Conservation (phyloP, 768 basidiomycete species). For the Hericium coralloides region DNA sequence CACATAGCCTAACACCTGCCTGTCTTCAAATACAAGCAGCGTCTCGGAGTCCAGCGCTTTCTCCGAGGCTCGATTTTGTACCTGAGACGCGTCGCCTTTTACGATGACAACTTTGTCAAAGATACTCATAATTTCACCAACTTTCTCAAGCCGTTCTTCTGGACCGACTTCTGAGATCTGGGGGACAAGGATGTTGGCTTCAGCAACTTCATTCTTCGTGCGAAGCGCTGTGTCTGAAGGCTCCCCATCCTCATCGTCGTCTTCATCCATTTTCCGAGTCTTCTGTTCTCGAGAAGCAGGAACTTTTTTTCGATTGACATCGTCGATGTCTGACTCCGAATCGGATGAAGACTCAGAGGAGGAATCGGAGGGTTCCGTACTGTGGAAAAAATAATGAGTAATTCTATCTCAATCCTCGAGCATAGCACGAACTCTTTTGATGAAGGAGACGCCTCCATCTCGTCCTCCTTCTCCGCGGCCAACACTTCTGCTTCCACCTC, state of each 20-base stretch:
- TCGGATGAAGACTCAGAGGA: slow-evolving; percentile 29
- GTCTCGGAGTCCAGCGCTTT: slow-evolving; percentile 82
- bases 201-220: slow-evolving; percentile 64
- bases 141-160: slow-evolving; percentile 60
- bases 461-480: slow-evolving; percentile 2
- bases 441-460: not conserved
- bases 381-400: not conserved
- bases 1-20: slow-evolving; percentile 86
- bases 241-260: slow-evolving; percentile 52
- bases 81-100: slow-evolving; percentile 42
- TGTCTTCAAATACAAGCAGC: slow-evolving; percentile 81
- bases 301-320: not conserved
- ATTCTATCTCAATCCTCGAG: not conserved
- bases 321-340: slow-evolving; percentile 24
- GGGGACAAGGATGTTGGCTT: slow-evolving; percentile 52
- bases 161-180: slow-evolving; percentile 51
- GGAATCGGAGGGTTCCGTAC: slow-evolving; percentile 19
- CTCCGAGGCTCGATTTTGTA: slow-evolving; percentile 39
- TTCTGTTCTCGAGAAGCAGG: not conserved
- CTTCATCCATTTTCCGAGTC: slow-evolving; percentile 19
- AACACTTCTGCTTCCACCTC: slow-evolving; percentile 64
- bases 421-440: slow-evolving; percentile 1
- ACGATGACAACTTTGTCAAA: slow-evolving; percentile 69
- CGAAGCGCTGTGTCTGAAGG: slow-evolving; percentile 31
- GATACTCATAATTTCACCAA: slow-evolving; percentile 73